Evolutionary conservation across 2,329 filamentous ascomycete species (phyloP), one percentile per base, ranked within the genome.

Genomic region (Penicillium nordicum): DNA sequence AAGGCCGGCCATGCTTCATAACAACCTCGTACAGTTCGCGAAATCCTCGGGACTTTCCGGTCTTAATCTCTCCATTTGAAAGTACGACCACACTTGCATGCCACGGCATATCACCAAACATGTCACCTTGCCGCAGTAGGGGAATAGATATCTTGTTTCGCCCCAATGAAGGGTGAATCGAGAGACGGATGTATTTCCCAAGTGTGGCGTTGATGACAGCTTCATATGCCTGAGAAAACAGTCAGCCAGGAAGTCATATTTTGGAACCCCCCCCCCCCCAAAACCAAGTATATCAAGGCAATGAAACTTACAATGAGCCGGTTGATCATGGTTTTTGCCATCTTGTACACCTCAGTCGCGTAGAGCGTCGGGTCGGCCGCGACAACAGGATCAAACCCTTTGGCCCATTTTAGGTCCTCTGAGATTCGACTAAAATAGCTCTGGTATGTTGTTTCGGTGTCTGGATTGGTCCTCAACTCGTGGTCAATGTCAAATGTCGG

Each of bases 351-450:
- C 21, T 52, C 48, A 4, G 41, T 23, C 12, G 48, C 29, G 23
- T 52, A 55, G 25, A 55, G 48, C 21, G n/a, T 29, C 12, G 34
- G 29, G n/a, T 55, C 48, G 10, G 32, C 27, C 34, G 25, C 48
- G 6, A 55, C 9, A 27, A 27, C n/a, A 36, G 48, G 48, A n/a
- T 55, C 53, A 27, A 55, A 34, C 4, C 48, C 48, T 7, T 55
- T 55, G 29, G 53, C 48, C 53, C 53, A 55, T 46, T 40, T 55
- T 4, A 55, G 29, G 46, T 55, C 53, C 36, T 55, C 53, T n/a
- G 48, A 55, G 16, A 55, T 55, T 18, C 53, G 53, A 40, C 41
- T 45, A 9, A 55, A 42, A 37, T 55, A 55, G 41, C 53, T 52
- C 11, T 52, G 34, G 25, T 52, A 55, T 25, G 53, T 55, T 21